A percentile compares a stretch with the other conserved stretches of the same genome.
Conservation (phyloP, 192 early-diverging fungal species). For the Podila epicladia region DNA sequence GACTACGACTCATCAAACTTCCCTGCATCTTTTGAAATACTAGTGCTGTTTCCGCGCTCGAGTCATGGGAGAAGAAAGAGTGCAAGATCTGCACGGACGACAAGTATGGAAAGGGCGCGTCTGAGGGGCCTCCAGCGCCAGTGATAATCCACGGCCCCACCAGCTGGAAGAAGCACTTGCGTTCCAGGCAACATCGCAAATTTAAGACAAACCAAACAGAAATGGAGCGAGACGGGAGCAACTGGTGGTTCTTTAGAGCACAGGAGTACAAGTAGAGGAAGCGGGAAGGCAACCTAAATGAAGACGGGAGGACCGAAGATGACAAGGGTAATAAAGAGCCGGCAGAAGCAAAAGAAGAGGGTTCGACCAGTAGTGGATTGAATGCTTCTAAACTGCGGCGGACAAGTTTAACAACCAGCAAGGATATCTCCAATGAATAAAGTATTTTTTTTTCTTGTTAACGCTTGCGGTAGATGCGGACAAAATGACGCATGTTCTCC, state of each 20-base stretch:
- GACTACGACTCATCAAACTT: too few relatives aligned
- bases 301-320: neutral
- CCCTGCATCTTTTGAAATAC: too few relatives aligned
- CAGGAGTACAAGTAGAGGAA: slow-evolving; percentile 50
- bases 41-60: slow-evolving; percentile 37
- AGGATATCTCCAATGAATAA: neutral
- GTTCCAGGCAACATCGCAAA: slow-evolving; percentile 70
- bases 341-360: neutral
- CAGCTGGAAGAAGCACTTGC: slow-evolving; percentile 80
- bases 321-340: too few relatives aligned
- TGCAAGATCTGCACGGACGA: slow-evolving; percentile 74
- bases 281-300: slow-evolving; percentile 20
- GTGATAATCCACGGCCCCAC: slow-evolving; percentile 74
- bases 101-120: slow-evolving; percentile 12
- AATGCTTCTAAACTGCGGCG: slow-evolving; percentile 1
- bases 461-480: slow-evolving; percentile 81
- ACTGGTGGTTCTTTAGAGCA: slow-evolving; percentile 48
- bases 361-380: neutral
- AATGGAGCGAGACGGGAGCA: slow-evolving; percentile 45
- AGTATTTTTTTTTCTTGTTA: slow-evolving; percentile 29
- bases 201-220: slow-evolving; percentile 50
- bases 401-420: neutral
- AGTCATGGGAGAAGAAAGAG: slow-evolving; percentile 73
- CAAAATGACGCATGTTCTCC: slow-evolving; percentile 94
- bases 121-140: slow-evolving; percentile 13